Percentiles rank a stretch among this genome's conserved stretches.
Evolutionary conservation across 306 rosid genomes (phyloP).

Genomic region (Prunus campanulata): DNA sequence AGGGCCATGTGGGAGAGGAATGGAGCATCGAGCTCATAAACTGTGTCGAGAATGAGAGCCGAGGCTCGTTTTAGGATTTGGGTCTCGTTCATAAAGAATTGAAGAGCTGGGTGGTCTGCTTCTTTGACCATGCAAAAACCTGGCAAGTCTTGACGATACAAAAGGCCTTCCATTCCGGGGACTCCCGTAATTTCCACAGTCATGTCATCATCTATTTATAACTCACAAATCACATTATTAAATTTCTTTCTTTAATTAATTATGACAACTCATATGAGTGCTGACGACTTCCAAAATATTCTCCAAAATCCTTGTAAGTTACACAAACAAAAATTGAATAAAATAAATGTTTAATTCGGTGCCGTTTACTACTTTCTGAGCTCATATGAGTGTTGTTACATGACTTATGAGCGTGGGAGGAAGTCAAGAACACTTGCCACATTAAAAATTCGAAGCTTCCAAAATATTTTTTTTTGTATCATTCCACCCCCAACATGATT

Average conservation of each 20-base stretch:
- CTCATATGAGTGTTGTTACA: no score
- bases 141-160: neutral
- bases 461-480: no score
- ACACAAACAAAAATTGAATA: no score
- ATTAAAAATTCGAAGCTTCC: no score
- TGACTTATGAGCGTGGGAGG: no score
- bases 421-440: no score
- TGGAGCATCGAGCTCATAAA: neutral
- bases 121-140: neutral
- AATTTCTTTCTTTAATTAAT: neutral
- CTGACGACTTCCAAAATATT: no score
- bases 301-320: no score
- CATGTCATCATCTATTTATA: constrained; percentile 8
- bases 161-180: constrained; percentile 3
- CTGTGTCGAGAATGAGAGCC: constrained; percentile 10
- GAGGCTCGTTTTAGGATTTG: neutral
- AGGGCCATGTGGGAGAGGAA: neutral
- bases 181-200: neutral
- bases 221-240: neutral
- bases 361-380: no score
- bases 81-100: neutral
- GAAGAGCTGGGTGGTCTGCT: neutral
- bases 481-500: no score
- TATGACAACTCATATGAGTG: no score
- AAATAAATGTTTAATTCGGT: no score